These are phyloP conservation scores for Nakazawaea wyomingensis DNA, from an alignment of 805 yeast genomes.

Conservation along the genomic window DNA sequence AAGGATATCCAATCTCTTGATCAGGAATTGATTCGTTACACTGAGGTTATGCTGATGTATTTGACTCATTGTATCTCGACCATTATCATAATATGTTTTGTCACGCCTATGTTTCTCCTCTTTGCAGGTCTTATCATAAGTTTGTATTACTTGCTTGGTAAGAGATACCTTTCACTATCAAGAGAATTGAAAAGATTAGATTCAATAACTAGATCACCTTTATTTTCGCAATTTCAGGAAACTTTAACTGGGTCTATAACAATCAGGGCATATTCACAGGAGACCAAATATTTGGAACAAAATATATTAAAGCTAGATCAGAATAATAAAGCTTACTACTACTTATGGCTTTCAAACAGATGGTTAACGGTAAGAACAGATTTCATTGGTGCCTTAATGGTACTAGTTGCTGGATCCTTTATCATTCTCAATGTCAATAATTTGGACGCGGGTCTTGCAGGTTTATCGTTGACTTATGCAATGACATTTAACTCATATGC, in stretches of 20 bases:
- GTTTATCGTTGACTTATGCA: conserved; percentile 79
- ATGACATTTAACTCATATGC: conserved; percentile 78
- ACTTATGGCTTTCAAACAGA: conserved; percentile 67
- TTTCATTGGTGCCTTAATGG: conserved; percentile 72
- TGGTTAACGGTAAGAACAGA: conserved; percentile 89
- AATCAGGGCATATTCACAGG: conserved; percentile 59
- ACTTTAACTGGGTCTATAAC: conserved; percentile 58
- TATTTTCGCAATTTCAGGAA: conserved; percentile 67
- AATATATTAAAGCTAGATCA: conserved; percentile 61
- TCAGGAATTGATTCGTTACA: conserved; percentile 58
- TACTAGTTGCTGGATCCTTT: conserved; percentile 70
- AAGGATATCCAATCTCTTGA: conserved; percentile 77
- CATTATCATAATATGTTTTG: conserved; percentile 60
- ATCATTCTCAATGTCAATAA: conserved; percentile 52
- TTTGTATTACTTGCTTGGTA: conserved; percentile 56
- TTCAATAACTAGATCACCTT: conserved; percentile 63
- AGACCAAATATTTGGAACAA: conserved; percentile 46
- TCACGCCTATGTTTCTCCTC: conserved; percentile 75
- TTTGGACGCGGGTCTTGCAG: conserved; percentile 78
- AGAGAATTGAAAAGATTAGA: conserved; percentile 70
- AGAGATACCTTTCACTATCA: conserved; percentile 58
- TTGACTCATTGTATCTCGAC: conserved; percentile 55
- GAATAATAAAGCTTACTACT: conserved; percentile 74
- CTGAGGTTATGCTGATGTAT: conserved; percentile 53
- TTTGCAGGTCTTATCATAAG: conserved; percentile 54